Evolutionary conservation across 2,329 filamentous ascomycete species (phyloP).

Genomic region (Neoarthrinium moseri): DNA sequence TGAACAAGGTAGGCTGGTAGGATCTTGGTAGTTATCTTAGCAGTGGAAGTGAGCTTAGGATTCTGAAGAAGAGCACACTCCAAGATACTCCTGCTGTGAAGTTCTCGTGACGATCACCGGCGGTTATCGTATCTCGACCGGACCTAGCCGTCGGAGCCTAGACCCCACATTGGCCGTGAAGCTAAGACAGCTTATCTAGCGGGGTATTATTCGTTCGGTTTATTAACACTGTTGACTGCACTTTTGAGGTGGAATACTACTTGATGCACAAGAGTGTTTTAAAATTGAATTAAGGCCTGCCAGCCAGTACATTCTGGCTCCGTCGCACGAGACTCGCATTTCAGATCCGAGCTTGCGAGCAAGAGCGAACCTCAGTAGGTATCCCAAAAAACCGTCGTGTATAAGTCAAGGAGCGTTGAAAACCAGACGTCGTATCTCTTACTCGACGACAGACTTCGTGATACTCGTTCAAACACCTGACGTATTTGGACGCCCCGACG

Average conservation of each 20-base stretch:
- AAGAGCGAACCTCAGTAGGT: too few species aligned
- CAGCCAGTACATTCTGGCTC: too few species aligned
- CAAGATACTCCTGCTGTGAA: not conserved
- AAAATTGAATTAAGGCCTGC: too few species aligned
- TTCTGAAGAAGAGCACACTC: not conserved
- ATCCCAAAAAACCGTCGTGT: too few species aligned
- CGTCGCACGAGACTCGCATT: too few species aligned
- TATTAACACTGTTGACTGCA: constrained; percentile 6
- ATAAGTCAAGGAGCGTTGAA: too few species aligned
- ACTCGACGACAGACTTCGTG: too few species aligned
- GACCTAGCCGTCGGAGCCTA: constrained; percentile 4
- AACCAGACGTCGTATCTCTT: too few species aligned
- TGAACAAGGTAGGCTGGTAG: not conserved
- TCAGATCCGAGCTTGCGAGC: too few species aligned
- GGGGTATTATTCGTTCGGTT: constrained; percentile 2
- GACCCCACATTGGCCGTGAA: constrained; percentile 1
- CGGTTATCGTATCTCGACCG: constrained; percentile 6
- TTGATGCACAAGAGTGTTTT: not conserved
- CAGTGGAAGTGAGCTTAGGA: not conserved
- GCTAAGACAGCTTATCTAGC: constrained; percentile 5
- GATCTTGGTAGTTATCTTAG: not conserved
- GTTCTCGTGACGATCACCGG: constrained; percentile 5
- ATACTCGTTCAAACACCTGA: not conserved
- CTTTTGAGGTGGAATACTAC: not conserved
- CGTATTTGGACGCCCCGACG: too few species aligned